Base-by-base conservation (phyloP, 495 filamentous ascomycete genomes). In the Lophium mytilinum region DNA sequence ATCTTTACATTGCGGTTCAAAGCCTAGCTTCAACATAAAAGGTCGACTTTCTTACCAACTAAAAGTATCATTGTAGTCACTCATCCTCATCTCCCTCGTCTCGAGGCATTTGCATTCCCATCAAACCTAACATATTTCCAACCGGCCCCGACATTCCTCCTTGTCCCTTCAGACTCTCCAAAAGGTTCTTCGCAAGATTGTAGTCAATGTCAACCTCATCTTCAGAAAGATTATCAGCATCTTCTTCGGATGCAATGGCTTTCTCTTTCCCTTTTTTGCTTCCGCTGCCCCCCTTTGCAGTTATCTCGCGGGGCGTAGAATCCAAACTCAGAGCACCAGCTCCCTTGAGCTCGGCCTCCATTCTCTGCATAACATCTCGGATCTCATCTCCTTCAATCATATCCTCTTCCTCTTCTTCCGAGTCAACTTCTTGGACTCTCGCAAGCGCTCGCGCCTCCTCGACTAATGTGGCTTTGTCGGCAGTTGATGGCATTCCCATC, bases 141-240 rank as follows among this genome's bases (percentile, higher is more conserved):
- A 84, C 85, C 1, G 92, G 92, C 0, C 92, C 92, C 11, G 90
- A 75, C 71, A 86, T 78, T 37, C 92, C 92, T 5, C 74, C 88
- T 67, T 96, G 91, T 30, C 84, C 83, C 62, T 95, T 93, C 66
- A 97, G 89, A 65, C 86, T 88, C 72, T 95, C 87, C n/a, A 96
- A 73, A 19, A 96, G 70, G 66, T 96, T 96, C 67, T 88, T 89
- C 37, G 88, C 91, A 5, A 98, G 79, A 49, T 91, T 90, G 66
- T 88, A 87, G 63, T 96, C 89, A 42, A 89, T 80, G 56, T 91
- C 78, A 11, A 60, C 71, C 0, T 72, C 74, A 47, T 71, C 66
- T 9, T 62, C 67, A 18, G 57, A 62, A 17, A 66, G 66, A 15
- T 76, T 74, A 18, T 60, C 60, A 4, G 50, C 53, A 17, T 52